A percentile compares a stretch with the other conserved stretches of the same genome.
Conservation (phyloP, 208 protist species). For the Leishmania major region DNA sequence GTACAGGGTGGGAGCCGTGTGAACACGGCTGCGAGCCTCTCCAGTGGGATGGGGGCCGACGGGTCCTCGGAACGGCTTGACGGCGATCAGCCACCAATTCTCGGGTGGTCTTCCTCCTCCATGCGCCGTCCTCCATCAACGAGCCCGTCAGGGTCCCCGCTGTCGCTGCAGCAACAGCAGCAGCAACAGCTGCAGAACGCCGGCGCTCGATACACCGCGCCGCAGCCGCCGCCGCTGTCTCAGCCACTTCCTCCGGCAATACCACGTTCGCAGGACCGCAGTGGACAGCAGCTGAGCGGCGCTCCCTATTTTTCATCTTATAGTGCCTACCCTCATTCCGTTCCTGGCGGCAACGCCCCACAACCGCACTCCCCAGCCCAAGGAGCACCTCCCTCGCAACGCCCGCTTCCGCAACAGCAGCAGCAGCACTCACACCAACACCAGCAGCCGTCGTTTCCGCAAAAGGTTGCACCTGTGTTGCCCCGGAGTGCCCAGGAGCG, state of each 20-base stretch:
- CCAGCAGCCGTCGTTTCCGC: conserved; percentile 13
- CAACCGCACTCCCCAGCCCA: conserved; percentile 16
- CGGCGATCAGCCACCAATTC: conserved; percentile 21
- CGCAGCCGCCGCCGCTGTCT: conserved; percentile 10
- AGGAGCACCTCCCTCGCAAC: conserved; percentile 17
- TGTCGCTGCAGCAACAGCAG: conserved; percentile 16
- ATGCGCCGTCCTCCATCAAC: conserved; percentile 24
- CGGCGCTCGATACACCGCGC: conserved; percentile 15
- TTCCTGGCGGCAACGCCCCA: background rate
- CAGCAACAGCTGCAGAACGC: conserved; percentile 19
- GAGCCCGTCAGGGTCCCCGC: conserved; percentile 9
- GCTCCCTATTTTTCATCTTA: conserved; percentile 19
- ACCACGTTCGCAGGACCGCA: conserved; percentile 25
- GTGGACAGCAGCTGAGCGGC: conserved; percentile 11
- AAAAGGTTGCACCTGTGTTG: conserved; percentile 28
- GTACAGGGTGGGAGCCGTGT: background rate
- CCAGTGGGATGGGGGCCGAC: conserved; percentile 8
- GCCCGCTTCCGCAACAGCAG: background rate
- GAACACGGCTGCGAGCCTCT: conserved; percentile 13
- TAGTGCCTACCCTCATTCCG: background rate
- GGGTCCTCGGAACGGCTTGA: conserved; percentile 5
- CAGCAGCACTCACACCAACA: conserved; percentile 12
- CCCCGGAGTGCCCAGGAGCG: conserved; percentile 37
- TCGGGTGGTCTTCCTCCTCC: conserved; percentile 27
- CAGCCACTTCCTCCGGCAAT: conserved; percentile 20